A percentile compares a stretch with the other conserved stretches of the same genome.
Conservation (phyloP, 2,329 filamentous ascomycete species). For the Colletotrichum falcatum region DNA sequence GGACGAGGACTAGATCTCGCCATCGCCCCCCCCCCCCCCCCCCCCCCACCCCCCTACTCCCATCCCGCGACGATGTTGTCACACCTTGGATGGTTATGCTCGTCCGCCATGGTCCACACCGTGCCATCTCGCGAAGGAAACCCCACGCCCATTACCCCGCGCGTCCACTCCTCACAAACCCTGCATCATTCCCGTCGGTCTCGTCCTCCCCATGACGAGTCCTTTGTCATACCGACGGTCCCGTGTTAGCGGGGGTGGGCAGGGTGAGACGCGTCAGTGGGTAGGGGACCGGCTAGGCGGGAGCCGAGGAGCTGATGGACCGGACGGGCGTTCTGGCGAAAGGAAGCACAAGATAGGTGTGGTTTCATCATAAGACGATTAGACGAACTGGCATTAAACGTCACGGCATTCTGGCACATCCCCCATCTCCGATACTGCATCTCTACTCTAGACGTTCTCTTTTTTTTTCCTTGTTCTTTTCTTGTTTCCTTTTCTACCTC, state of each 20-base stretch:
- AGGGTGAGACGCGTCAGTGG: background rate
- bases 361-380: constrained; percentile 23
- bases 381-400: constrained; percentile 35
- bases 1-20: constrained; percentile 44
- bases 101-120: too few species aligned
- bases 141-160: background rate
- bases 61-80: background rate
- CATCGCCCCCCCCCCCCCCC: background rate
- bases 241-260: background rate
- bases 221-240: background rate
- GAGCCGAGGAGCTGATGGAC: background rate
- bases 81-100: background rate
- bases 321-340: constrained; percentile 6
- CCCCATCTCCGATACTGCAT: constrained; percentile 18
- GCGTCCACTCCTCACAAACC: background rate
- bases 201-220: background rate
- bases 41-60: background rate
- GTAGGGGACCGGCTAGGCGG: background rate
- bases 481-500: constrained; percentile 1
- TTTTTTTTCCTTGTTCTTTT: constrained; percentile 4
- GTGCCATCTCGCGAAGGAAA: too few species aligned
- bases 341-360: background rate
- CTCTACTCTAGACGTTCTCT: constrained; percentile 39
- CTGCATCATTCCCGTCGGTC: background rate
- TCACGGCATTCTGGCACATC: constrained; percentile 14